Evolutionary conservation across 225 moss, liverwort and hornwort genomes (phyloP), one percentile per base, ranked within the genome.

Genomic region (Polytrichum formosum): DNA sequence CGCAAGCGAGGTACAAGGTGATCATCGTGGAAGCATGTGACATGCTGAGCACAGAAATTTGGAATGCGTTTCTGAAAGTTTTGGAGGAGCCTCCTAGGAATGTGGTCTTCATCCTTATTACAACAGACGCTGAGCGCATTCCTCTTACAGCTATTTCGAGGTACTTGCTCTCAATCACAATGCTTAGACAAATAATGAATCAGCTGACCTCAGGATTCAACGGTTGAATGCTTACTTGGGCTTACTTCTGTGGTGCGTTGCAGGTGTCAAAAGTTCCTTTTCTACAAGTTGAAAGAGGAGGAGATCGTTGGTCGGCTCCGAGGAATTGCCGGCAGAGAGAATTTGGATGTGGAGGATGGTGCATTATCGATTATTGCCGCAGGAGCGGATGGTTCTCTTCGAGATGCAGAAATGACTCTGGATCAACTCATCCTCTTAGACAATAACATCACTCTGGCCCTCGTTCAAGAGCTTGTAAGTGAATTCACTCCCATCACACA

Each of bases 1-100:
- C 91, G 18, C 73, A 75, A 28, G 85, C 87, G 25, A 83, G 89
- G 13, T 91, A 78, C 77, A 87, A 80, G 72, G 88, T 95, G 35
- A 82, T 95, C 69, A 91, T 95, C 59, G 88, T 95, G 66, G 95
- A 95, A 67, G 90, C 85, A 28, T 95, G 95, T 76, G 89, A 95
- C 55, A 73, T 88, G 55, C 82, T 95, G 10, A 73, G 79, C 1
- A 70, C 81, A 6, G 91, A 92, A 21, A 89, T 84, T 6, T 95
- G 95, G 95, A 92, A 79, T 74, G 84, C 89, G 7, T 92, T 95
- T 66, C 79, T 95, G 19, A 95, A 92, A 74, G 76, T 89, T 28
- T 63, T 95, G 78, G 95, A 95, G 68, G 91, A 92, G 66, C 90
- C 91, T n/a, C 91, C 92, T 0, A 72, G 80, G 70, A 89, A 89